A percentile compares a stretch with the other conserved stretches of the same genome.
Evolutionary conservation across 768 basidiomycete species (phyloP).

Genomic region (Trametes maxima): DNA sequence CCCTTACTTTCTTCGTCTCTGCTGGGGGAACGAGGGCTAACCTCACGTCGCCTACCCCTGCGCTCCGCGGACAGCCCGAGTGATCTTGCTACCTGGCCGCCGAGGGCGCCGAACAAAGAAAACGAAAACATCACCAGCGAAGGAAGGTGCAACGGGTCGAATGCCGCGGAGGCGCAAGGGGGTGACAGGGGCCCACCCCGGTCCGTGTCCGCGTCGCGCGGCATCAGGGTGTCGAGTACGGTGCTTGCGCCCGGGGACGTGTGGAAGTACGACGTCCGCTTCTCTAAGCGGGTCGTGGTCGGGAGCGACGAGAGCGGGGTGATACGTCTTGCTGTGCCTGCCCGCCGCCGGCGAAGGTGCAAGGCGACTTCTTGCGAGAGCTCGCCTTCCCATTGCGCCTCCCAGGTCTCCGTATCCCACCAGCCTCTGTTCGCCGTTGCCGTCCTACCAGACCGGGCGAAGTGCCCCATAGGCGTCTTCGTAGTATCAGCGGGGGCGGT

Average conservation of each 20-base stretch:
- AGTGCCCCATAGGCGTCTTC: constrained; percentile 17
- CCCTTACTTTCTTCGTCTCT: not conserved
- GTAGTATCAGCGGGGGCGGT: not conserved
- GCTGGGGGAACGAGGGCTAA: not conserved
- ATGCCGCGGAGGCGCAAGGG: constrained; percentile 33
- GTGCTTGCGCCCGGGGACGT: not conserved
- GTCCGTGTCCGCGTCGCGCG: not conserved
- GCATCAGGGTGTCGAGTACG: constrained; percentile 18
- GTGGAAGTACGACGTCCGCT: constrained; percentile 12
- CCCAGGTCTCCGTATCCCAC: constrained; percentile 70
- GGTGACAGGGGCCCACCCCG: constrained; percentile 6
- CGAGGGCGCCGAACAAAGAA: constrained; percentile 57
- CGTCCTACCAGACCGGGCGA: constrained; percentile 4
- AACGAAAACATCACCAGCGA: constrained; percentile 62
- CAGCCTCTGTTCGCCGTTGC: not conserved
- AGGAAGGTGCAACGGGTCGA: constrained; percentile 70
- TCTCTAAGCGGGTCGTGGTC: not conserved
- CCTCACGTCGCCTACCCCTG: not conserved
- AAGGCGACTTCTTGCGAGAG: constrained; percentile 65
- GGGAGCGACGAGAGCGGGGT: constrained; percentile 10
- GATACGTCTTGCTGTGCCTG: constrained; percentile 9
- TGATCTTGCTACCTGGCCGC: constrained; percentile 29
- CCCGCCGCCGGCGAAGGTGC: constrained; percentile 45
- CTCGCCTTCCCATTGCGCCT: constrained; percentile 60
- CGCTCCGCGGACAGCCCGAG: constrained; percentile 15